phyloP scores from a whole-genome alignment of 148 eudicot species.

The Spergularia marina region DNA sequence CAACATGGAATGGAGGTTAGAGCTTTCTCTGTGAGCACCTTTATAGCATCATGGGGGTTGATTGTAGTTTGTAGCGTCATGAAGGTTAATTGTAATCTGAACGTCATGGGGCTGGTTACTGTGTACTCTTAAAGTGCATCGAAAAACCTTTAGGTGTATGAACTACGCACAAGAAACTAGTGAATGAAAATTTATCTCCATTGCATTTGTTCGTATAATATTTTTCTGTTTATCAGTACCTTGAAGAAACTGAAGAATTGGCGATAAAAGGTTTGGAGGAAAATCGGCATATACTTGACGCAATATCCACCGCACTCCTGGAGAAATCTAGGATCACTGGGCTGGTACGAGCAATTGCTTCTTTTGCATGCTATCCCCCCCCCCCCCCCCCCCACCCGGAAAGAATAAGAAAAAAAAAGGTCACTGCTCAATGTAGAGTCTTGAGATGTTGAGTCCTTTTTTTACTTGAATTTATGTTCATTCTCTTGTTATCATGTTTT shows the following conservation, averaged over 20 bases:
- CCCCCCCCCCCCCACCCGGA: neutral
- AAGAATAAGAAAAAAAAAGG: neutral
- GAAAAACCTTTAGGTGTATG: neutral
- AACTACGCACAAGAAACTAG: neutral
- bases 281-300: slow-evolving; percentile 74
- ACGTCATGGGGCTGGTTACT: neutral
- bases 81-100: neutral
- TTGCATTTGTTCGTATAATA: neutral
- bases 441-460: neutral
- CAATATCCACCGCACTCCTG: slow-evolving; percentile 57
- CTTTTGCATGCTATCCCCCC: neutral
- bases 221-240: slow-evolving; percentile 48
- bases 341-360: slow-evolving; percentile 44
- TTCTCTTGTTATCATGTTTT: slow-evolving; percentile 12
- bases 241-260: slow-evolving; percentile 86
- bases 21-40: neutral
- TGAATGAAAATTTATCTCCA: too few species aligned
- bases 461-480: neutral
- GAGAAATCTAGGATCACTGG: slow-evolving; percentile 81
- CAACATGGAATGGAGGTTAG: neutral
- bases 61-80: neutral
- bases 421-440: neutral
- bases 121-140: neutral
- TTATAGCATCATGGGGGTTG: neutral
- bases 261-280: slow-evolving; percentile 72